Evolutionary conservation across 2,329 filamentous ascomycete species (phyloP).

Genomic region (Pseudocercospora pini-densiflorae): DNA sequence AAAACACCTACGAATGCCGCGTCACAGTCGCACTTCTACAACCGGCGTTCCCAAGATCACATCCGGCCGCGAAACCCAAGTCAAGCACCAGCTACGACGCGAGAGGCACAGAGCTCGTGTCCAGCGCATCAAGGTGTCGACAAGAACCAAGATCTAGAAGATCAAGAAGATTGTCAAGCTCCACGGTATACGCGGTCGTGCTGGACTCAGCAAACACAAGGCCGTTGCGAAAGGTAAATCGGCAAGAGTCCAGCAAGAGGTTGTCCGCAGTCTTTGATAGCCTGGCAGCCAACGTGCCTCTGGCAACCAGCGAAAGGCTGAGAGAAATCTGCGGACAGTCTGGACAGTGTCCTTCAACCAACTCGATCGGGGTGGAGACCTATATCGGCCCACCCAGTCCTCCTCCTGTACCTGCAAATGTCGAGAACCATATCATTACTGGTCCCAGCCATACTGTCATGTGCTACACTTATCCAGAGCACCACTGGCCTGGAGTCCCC

Average conservation of each 20-base stretch:
- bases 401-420: not conserved
- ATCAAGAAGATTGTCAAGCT: not conserved
- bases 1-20: not conserved
- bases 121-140: not conserved
- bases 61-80: not conserved
- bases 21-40: not conserved
- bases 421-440: not conserved
- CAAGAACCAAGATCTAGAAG: not conserved
- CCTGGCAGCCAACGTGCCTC: not conserved
- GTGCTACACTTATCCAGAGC: not conserved
- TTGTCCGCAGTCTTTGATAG: slow-evolving; percentile 10
- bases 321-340: not conserved
- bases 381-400: not conserved
- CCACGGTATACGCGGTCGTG: not conserved
- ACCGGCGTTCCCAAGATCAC: not conserved
- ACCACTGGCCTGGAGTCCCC: not conserved
- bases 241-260: not conserved
- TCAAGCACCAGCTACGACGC: no score
- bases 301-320: not conserved
- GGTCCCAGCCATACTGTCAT: slow-evolving; percentile 3
- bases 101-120: not conserved
- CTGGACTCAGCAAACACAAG: not conserved
- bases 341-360: not conserved
- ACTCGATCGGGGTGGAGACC: not conserved
- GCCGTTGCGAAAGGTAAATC: slow-evolving; percentile 7